Evolutionary conservation across 495 filamentous ascomycete genomes (phyloP).

Genomic region (Ascodesmis nigricans): DNA sequence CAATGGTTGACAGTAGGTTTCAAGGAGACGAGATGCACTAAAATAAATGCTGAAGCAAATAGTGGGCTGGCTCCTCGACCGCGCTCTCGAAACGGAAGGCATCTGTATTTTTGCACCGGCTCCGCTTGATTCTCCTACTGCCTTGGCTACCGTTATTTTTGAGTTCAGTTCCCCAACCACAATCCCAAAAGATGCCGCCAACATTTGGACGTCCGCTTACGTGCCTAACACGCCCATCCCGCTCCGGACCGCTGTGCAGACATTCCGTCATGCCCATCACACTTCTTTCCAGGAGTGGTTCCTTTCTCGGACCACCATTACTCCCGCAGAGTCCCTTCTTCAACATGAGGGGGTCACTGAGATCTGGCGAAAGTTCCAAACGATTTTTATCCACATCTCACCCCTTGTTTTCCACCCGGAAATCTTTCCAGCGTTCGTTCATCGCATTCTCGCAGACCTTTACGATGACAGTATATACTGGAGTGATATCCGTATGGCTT

Average conservation of each 20-base stretch:
- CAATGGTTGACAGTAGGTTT: slow-evolving; percentile 52
- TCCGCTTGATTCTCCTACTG: slow-evolving; percentile 29
- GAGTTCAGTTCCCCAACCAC: slow-evolving; percentile 29
- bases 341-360: slow-evolving; percentile 61
- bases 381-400: slow-evolving; percentile 44
- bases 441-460: slow-evolving; percentile 41
- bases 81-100: slow-evolving; percentile 48
- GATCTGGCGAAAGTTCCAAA: slow-evolving; percentile 57
- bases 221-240: slow-evolving; percentile 31
- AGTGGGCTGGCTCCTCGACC: slow-evolving; percentile 49
- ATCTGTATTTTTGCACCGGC: slow-evolving; percentile 42
- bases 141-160: slow-evolving; percentile 28
- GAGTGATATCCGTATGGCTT: slow-evolving; percentile 36
- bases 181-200: slow-evolving; percentile 9
- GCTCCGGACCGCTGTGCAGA: slow-evolving; percentile 40
- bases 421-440: slow-evolving; percentile 49
- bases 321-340: slow-evolving; percentile 45
- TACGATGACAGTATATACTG: slow-evolving; percentile 59
- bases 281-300: slow-evolving; percentile 73
- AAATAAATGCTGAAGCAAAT: background rate
- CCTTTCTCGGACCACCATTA: slow-evolving; percentile 46
- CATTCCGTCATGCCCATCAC: slow-evolving; percentile 42
- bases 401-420: slow-evolving; percentile 75
- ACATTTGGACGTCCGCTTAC: slow-evolving; percentile 46
- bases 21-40: no score